Base-by-base conservation (phyloP, 805 yeast species). In the Pichia thaimueangensis region DNA sequence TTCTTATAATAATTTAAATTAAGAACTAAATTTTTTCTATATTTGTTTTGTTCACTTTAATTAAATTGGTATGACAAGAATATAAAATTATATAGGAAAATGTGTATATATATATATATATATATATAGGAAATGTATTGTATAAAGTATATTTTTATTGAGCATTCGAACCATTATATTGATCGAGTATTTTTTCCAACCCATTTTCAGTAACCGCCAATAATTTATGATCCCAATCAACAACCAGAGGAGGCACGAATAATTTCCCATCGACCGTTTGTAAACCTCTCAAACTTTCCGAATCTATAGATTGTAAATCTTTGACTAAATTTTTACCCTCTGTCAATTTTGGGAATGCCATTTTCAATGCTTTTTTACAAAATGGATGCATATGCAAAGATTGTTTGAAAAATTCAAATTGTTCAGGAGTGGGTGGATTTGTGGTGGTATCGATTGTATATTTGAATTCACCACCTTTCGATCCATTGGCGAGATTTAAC, bases 221-320 rank as follows among this genome's bases (percentile, higher is more conserved):
- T 55, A 67, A 54, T 38, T 71, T 69, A 50, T 76, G 68, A 48
- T 73, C 76, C 84, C 85, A 80, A 58, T 80, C 84, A 13, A 80
- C 81, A 15, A 78, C 63, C 34, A 76, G 59, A 1, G 82, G 82
- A 1, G 69, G 63, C 3, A 51, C 64, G 48, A 60, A 68, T 0
- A 21, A 6, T n/a, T 38, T 24, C 12, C 25, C 28, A 3, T 16
- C 21, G 7, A 4, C 11, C 5, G 27, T 9, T 5, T 39, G 15
- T 4, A 36, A 13, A 17, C 29, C 30, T 27, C 39, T 36, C 20
- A 36, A 17, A 1, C 52, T 30, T 33, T 53, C 36, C n/a, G 38
- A 27, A 27, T 39, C 32, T 13, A 45, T 15, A 23, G 19, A 29
- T 29, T 43, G 39, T 24, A 52, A 43, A 30, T 59, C 62, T 12